Conservation (phyloP, 176 grass and related monocot species). For the Musa acuminata region DNA sequence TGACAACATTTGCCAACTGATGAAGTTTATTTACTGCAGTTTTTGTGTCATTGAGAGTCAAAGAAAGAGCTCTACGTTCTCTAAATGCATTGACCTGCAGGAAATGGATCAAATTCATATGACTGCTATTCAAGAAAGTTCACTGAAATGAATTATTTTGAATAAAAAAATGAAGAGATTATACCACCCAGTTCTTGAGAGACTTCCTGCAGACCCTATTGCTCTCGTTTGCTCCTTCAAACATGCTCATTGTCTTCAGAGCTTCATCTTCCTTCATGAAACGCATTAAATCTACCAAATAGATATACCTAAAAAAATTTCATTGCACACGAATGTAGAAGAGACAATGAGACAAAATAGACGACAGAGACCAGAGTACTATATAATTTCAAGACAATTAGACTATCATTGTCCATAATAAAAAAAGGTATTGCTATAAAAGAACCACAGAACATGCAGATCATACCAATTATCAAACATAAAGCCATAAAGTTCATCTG, state of each 20-base stretch:
- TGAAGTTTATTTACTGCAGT: slow-evolving; percentile 94
- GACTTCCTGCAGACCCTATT: slow-evolving; percentile 53
- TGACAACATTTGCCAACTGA: slow-evolving; percentile 79
- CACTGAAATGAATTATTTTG: too few relatives aligned
- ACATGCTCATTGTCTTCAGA: slow-evolving; percentile 49
- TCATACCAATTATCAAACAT: too few relatives aligned
- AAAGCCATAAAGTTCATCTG: too few relatives aligned
- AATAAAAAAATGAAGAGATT: slow-evolving; percentile 10
- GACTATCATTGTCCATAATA: too few relatives aligned
- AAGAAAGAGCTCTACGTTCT: slow-evolving; percentile 83
- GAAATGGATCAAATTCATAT: background rate
- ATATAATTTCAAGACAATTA: too few relatives aligned
- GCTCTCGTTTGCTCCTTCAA: slow-evolving; percentile 69
- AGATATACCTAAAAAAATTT: slow-evolving; percentile 49
- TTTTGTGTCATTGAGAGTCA: slow-evolving; percentile 96
- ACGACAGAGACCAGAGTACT: too few relatives aligned
- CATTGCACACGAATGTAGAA: too few relatives aligned
- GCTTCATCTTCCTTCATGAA: slow-evolving; percentile 79
- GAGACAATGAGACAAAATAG: too few relatives aligned
- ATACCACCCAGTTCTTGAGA: slow-evolving; percentile 95
- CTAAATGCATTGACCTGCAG: slow-evolving; percentile 78
- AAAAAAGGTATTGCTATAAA: too few relatives aligned
- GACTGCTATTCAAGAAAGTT: too few relatives aligned
- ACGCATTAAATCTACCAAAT: slow-evolving; percentile 55
- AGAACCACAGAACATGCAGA: too few relatives aligned